Base-by-base conservation (phyloP, 177 flowering plant genomes). In the Vitis hybrid region DNA sequence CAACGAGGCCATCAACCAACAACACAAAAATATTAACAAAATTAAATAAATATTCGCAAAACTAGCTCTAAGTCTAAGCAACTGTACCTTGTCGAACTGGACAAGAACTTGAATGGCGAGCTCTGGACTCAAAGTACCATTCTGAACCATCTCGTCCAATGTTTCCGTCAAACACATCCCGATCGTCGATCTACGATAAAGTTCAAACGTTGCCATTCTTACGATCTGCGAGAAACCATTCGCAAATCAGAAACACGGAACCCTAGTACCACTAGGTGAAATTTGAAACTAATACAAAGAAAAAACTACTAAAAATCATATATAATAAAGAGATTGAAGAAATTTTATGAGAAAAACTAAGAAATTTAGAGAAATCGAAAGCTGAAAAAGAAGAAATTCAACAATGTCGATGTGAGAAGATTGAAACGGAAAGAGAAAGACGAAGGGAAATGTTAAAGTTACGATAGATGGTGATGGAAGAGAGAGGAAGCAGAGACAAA, bases 101-200 rank as follows among this genome's bases (percentile, higher is more conserved):
- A 96, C 89, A 21, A 96, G 98, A 68, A 93, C 97, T 80, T 91
- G 97, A 59, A 96, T 89, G 32, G 99, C 99, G n/a, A 90, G 87
- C 72, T 96, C 93, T 1, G 99, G 97, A 70, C 84, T 87, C 57
- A 93, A 95, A 19, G 90, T 78, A 7, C 97, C 97, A 57, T 45
- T 87, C 11, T 80, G 78, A 26, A 96, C 99, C 98, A 96, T 90
- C 86, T 92, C 98, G 60, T 95, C 99, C 72, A 95, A 68, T 4
- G 98, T 91, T 75, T 95, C 99, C 3, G 95, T 95, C 83, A 96
- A 78, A 68, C 98, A 92, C 98, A 92, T 96, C 54, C 98, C 98
- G 64, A 96, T 96, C 69, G 98, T 88, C 56, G 99, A 96, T 74
- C 97, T 84, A 56, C 98, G 69, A 75, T 96, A 96, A 57, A 93